Base-by-base conservation (phyloP, 495 filamentous ascomycete genomes). In the Penicillium canescens region DNA sequence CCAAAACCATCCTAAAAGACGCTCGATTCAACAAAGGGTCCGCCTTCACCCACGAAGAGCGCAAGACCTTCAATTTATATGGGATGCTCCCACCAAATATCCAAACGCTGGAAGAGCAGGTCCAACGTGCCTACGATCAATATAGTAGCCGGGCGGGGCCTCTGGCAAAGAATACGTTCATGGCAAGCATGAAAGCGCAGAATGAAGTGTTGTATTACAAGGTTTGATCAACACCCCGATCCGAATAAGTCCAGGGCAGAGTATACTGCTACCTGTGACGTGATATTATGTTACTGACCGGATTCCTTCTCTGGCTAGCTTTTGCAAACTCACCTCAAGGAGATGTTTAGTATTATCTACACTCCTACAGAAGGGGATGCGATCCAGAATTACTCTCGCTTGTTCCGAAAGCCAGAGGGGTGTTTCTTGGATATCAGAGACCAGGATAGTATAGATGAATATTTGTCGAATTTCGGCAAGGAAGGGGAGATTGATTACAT, bases 361-460 rank as follows among this genome's bases (percentile, higher is more conserved):
- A 96, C 91, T 0, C 91, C 92, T 1, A 96, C 92, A 0, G 91
- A 96, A 68, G 91, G 89, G 3, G 90, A 95, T n/a, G 91, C 92
- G 1, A 96, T 96, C 50, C 79, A 88, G 67, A 88, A 92, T 60
- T 96, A 88, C 65, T 95, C 91, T 5, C 72, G 87, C 3, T 55
- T 92, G 3, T 96, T 96, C 61, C 73, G 92, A 37, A 78, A 77
- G 51, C 90, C 91, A 1, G 86, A 92, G 54, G 92, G 84, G 1
- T 88, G 85, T 54, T 88, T 85, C 53, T 51, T 83, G 59, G 80
- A 78, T 38, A 77, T 83, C 12, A 54, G 58, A 2, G 70, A 82
- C 10, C 69, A 75, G 33, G 72, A 86, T 24, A 63, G 78, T 2
- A 80, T 92, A 35, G 74, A 86, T 9, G 74, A 83, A 41, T 80